These are phyloP conservation scores for Trametes polyzona DNA, from an alignment of 1,284 basidiomycete species.

Conservation along the genomic window DNA sequence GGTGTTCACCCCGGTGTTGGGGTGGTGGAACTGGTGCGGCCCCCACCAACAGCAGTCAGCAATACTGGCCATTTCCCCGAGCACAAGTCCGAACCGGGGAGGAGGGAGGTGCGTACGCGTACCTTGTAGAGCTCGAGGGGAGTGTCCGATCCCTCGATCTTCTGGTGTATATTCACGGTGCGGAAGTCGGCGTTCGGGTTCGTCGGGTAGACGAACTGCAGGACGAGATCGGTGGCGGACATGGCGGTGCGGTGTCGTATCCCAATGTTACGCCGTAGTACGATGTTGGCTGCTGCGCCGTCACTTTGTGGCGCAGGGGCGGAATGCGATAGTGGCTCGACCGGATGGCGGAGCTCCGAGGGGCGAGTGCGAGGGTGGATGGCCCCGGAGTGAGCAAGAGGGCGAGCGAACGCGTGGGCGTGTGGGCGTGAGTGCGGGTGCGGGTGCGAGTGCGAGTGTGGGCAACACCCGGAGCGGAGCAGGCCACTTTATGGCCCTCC, in stretches of 20 bases:
- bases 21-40: conserved; percentile 54
- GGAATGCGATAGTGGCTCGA: background rate
- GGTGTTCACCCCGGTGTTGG: conserved; percentile 46
- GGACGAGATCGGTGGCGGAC: conserved; percentile 40
- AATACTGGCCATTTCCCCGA: too few relatives aligned
- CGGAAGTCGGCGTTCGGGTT: conserved; percentile 45
- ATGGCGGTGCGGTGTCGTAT: conserved; percentile 28
- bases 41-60: background rate
- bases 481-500: conserved; percentile 4
- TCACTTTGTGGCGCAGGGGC: background rate
- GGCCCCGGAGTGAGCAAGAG: background rate
- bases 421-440: conserved; percentile 1
- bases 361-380: background rate
- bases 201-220: conserved; percentile 46
- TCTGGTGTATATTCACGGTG: conserved; percentile 46
- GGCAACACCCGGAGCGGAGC: too few relatives aligned
- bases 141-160: conserved; percentile 36
- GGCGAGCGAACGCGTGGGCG: background rate
- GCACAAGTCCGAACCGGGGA: background rate
- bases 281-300: background rate
- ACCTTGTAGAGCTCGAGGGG: conserved; percentile 54
- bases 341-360: background rate
- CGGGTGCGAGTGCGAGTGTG: too few relatives aligned
- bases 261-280: background rate
- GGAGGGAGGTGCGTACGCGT: background rate